A percentile compares a stretch with the other conserved stretches of the same genome.
Conservation (phyloP, 768 basidiomycete species). For the Saitozyma podzolica region DNA sequence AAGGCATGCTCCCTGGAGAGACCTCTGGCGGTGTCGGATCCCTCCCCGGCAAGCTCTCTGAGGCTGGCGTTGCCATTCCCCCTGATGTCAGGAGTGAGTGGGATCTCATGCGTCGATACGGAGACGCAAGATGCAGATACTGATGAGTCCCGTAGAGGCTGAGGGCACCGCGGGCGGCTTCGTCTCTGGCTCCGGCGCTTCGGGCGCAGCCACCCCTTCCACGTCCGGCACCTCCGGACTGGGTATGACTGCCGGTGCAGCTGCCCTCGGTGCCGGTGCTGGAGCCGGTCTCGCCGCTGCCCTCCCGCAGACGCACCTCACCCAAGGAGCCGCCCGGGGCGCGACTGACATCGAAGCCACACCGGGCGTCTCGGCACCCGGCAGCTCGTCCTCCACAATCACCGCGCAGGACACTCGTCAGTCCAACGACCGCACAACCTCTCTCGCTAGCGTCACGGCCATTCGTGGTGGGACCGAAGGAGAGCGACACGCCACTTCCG, state of each 20-base stretch:
- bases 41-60: conserved; percentile 31
- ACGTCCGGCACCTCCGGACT: background rate
- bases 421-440: conserved; percentile 31
- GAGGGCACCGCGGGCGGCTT: conserved; percentile 6
- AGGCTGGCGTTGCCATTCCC: conserved; percentile 42
- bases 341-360: conserved; percentile 34
- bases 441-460: conserved; percentile 38
- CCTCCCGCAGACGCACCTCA: conserved; percentile 30
- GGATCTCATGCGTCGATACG: conserved; percentile 9
- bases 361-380: conserved; percentile 12
- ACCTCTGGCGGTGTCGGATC: conserved; percentile 37
- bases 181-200: background rate
- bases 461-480: conserved; percentile 41
- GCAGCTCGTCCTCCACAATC: background rate
- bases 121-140: conserved; percentile 10
- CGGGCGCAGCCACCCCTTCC: background rate
- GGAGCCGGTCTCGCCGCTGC: conserved; percentile 22
- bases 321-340: conserved; percentile 30
- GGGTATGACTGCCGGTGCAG: background rate
- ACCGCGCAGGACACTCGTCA: conserved; percentile 24
- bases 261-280: conserved; percentile 6
- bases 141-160: conserved; percentile 7
- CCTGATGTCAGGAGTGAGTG: conserved; percentile 37
- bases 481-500: conserved; percentile 4
- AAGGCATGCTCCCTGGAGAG: conserved; percentile 37